These are phyloP conservation scores for Ustilago bromivora DNA, from an alignment of 1,284 basidiomycete species.

Conservation along the genomic window DNA sequence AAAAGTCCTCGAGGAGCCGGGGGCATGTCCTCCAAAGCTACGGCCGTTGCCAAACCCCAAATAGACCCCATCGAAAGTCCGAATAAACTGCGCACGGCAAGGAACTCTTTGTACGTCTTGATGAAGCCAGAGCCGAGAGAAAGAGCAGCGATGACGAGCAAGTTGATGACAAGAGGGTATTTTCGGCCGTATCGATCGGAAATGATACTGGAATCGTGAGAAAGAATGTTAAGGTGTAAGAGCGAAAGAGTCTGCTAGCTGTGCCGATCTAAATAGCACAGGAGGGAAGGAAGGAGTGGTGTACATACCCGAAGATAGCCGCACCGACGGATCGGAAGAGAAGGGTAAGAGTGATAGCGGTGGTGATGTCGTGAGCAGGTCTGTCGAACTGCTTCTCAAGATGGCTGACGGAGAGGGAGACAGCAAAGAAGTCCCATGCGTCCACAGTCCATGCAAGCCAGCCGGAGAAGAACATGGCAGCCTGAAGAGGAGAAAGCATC, in stretches of 20 bases:
- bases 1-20: slow-evolving; percentile 86
- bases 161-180: slow-evolving; percentile 84
- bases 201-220: slow-evolving; percentile 23
- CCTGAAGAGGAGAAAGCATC: slow-evolving; percentile 62
- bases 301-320: slow-evolving; percentile 76
- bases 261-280: no score
- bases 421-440: slow-evolving; percentile 67
- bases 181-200: slow-evolving; percentile 82
- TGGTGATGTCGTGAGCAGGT: slow-evolving; percentile 51
- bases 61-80: slow-evolving; percentile 77
- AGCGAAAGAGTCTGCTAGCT: background rate
- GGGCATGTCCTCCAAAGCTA: slow-evolving; percentile 87
- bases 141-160: slow-evolving; percentile 72
- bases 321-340: slow-evolving; percentile 90
- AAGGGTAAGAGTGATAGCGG: slow-evolving; percentile 88
- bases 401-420: slow-evolving; percentile 57
- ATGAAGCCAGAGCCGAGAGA: slow-evolving; percentile 78
- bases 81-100: slow-evolving; percentile 71
- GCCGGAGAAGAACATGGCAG: slow-evolving; percentile 59
- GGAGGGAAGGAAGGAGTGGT: background rate
- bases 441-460: slow-evolving; percentile 66
- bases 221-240: background rate
- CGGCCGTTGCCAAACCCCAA: slow-evolving; percentile 55
- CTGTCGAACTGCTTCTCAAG: slow-evolving; percentile 40
- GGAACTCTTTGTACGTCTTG: slow-evolving; percentile 72